Percentiles rank a stretch among this genome's conserved stretches.
Evolutionary conservation across 1,284 basidiomycete species (phyloP).

Genomic region (Malassezia restricta): DNA sequence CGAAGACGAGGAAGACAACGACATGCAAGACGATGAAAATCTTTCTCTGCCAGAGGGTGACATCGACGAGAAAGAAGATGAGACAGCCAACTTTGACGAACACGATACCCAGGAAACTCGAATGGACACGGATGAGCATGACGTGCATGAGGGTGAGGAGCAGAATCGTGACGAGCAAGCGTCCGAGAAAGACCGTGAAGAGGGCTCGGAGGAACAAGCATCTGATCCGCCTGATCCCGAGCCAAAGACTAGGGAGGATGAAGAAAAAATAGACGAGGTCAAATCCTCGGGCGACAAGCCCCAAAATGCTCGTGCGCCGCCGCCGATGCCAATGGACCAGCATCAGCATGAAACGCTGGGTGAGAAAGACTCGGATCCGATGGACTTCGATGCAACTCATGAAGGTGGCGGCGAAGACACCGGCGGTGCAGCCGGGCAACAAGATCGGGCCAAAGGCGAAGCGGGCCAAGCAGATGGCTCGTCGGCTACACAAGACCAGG

Average conservation of each 20-base stretch:
- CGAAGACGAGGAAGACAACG: slow-evolving; percentile 16
- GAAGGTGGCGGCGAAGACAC: slow-evolving; percentile 11
- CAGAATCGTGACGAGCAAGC: slow-evolving; percentile 22
- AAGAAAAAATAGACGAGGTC: slow-evolving; percentile 18
- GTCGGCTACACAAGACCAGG: slow-evolving; percentile 18
- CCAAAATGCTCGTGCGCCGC: slow-evolving; percentile 16
- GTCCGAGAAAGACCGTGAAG: slow-evolving; percentile 44
- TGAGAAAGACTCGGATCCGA: not conserved
- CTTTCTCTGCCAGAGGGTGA: slow-evolving; percentile 15
- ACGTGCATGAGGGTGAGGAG: not conserved
- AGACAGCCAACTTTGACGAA: slow-evolving; percentile 16
- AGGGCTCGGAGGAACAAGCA: slow-evolving; percentile 25
- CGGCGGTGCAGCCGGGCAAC: slow-evolving; percentile 11
- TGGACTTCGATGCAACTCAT: slow-evolving; percentile 6
- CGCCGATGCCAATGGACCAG: not conserved
- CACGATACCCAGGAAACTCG: slow-evolving; percentile 5
- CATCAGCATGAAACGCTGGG: not conserved
- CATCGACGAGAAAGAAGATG: slow-evolving; percentile 20
- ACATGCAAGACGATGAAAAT: slow-evolving; percentile 14
- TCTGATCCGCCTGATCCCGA: slow-evolving; percentile 21
- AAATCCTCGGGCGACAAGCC: slow-evolving; percentile 17
- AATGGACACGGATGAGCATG: not conserved
- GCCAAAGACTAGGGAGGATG: slow-evolving; percentile 20
- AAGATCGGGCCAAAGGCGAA: slow-evolving; percentile 9
- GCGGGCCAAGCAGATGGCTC: slow-evolving; percentile 5